Conservation (phyloP, 148 eudicot genomes). For the Diospyros lotus region DNA sequence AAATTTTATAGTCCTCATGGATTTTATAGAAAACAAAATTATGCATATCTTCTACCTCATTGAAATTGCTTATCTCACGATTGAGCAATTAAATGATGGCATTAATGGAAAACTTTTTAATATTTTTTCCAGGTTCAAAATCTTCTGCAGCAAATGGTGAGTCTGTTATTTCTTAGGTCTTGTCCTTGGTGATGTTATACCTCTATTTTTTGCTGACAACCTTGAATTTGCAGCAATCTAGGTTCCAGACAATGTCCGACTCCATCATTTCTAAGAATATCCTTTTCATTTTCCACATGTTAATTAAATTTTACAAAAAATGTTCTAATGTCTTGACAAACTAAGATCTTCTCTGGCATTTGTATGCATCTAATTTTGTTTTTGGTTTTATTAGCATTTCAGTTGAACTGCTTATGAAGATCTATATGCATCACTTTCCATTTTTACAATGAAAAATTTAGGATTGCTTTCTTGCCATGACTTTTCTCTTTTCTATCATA, state of each 20-base stretch:
- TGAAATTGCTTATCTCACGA: background rate
- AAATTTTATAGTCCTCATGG: background rate
- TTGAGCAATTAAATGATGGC: background rate
- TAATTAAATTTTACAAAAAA: background rate
- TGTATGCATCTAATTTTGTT: background rate
- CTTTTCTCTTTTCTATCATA: too few relatives aligned
- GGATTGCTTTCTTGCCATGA: too few relatives aligned
- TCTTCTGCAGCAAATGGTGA: slow-evolving; percentile 71
- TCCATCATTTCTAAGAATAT: slow-evolving; percentile 63
- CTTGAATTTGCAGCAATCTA: slow-evolving; percentile 51
- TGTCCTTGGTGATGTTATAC: background rate
- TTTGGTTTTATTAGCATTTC: background rate
- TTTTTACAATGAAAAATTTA: too few relatives aligned
- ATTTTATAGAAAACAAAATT: too few relatives aligned
- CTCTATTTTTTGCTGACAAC: background rate
- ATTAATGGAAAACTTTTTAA: slow-evolving; percentile 10
- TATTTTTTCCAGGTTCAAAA: slow-evolving; percentile 54
- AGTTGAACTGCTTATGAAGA: background rate
- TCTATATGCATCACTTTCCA: too few relatives aligned
- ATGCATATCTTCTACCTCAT: too few relatives aligned
- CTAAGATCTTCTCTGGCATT: background rate
- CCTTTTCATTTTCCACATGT: slow-evolving; percentile 16
- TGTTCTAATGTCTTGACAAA: background rate
- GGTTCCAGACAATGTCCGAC: slow-evolving; percentile 74
- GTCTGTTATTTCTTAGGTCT: background rate